Conservation (phyloP, 805 yeast species). For the Torulaspora delbrueckii region DNA sequence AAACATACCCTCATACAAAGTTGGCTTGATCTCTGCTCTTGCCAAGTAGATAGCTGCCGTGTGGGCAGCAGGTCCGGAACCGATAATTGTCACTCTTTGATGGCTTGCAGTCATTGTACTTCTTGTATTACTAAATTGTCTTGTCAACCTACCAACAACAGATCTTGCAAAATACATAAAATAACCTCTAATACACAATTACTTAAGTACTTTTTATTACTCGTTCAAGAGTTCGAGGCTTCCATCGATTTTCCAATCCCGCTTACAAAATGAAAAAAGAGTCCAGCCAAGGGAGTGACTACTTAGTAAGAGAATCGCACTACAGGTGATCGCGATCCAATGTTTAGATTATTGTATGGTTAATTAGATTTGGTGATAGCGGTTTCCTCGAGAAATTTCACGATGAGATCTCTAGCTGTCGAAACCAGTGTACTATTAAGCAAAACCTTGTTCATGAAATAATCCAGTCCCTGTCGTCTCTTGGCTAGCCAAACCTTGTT, state of each 20-base stretch:
- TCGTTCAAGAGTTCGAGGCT: not conserved
- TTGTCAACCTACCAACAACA: not conserved
- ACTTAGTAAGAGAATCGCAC: not conserved
- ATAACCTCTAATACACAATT: not conserved
- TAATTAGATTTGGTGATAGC: not conserved
- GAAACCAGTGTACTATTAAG: constrained; percentile 42
- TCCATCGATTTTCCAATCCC: constrained; percentile 1
- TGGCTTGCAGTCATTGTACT: constrained; percentile 36
- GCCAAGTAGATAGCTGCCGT: constrained; percentile 97
- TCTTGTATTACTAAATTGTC: not conserved
- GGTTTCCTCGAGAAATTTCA: constrained; percentile 35
- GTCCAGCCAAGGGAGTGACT: not conserved
- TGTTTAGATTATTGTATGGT: not conserved
- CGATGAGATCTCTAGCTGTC: constrained; percentile 38
- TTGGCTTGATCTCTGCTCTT: constrained; percentile 93
- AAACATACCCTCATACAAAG: constrained; percentile 86
- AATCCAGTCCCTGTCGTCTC: constrained; percentile 54
- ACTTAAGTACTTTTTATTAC: not conserved
- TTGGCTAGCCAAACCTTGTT: constrained; percentile 46
- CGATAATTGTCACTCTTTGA: constrained; percentile 80
- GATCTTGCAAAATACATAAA: not conserved
- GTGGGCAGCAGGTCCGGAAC: constrained; percentile 99
- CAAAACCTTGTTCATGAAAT: constrained; percentile 51
- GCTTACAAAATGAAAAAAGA: constrained; percentile 3
- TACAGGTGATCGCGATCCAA: not conserved